phyloP scores from a whole-genome alignment of 129 eudicot genomes.

The Pseudognaphalium luteoalbum region DNA sequence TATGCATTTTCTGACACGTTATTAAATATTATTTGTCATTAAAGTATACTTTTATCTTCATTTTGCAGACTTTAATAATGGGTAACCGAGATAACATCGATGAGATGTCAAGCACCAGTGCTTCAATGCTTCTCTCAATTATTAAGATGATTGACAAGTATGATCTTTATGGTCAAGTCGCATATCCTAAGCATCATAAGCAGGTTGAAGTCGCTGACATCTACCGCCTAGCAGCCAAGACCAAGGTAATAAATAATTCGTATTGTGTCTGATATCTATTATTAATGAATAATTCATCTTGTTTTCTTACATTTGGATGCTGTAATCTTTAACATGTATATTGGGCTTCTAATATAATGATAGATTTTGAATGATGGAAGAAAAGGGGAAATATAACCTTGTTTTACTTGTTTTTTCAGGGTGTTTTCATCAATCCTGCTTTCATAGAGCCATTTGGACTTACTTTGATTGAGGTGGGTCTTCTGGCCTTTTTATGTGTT shows the following conservation, averaged over 20 bases:
- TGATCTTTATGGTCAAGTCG: slow-evolving; percentile 99
- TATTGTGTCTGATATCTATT: slow-evolving; percentile 8
- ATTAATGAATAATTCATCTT: neutral
- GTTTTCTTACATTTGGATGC: neutral
- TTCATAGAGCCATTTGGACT: slow-evolving; percentile 99
- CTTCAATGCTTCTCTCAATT: slow-evolving; percentile 41
- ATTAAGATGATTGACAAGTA: slow-evolving; percentile 83
- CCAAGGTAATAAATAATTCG: slow-evolving; percentile 56
- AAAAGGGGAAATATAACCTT: slow-evolving; percentile 13
- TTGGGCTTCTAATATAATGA: neutral
- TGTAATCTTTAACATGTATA: neutral
- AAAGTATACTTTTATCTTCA: neutral
- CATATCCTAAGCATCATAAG: slow-evolving; percentile 97
- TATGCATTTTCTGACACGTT: neutral
- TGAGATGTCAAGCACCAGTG: slow-evolving; percentile 47
- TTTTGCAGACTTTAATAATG: slow-evolving; percentile 42
- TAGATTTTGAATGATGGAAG: neutral
- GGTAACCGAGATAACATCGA: slow-evolving; percentile 47
- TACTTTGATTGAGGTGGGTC: slow-evolving; percentile 83
- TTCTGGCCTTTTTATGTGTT: slow-evolving; percentile 1
- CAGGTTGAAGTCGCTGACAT: slow-evolving; percentile 91
- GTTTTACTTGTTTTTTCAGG: slow-evolving; percentile 49
- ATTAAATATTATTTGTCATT: neutral
- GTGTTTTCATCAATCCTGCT: slow-evolving; percentile 98
- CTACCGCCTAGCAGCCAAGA: slow-evolving; percentile 94